A percentile compares a stretch with the other conserved stretches of the same genome.
Conservation (phyloP, 2,329 filamentous ascomycete species). For the Cladosporium sp. region DNA sequence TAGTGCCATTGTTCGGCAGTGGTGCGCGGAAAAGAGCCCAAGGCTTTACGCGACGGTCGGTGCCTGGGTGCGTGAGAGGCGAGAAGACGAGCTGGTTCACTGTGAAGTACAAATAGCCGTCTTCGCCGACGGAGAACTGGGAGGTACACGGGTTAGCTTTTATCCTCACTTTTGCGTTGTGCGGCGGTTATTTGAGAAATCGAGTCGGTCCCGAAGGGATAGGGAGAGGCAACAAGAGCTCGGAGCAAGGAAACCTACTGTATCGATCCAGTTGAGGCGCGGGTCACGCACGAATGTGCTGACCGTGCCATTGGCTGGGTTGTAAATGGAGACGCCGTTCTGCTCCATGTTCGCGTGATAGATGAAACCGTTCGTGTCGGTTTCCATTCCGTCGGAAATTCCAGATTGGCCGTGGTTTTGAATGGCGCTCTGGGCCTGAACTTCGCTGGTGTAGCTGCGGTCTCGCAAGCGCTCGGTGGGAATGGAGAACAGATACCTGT, state of each 20-base stretch:
- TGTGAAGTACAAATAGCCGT: constrained; percentile 52
- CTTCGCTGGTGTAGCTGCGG: constrained; percentile 35
- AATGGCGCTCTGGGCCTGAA: constrained; percentile 42
- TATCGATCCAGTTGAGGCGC: constrained; percentile 48
- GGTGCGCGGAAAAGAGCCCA: constrained; percentile 40
- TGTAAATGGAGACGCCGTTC: constrained; percentile 45
- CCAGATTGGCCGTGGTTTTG: constrained; percentile 44
- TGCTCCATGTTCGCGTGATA: constrained; percentile 49
- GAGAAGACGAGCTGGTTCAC: constrained; percentile 45
- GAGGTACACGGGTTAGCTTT: constrained; percentile 22
- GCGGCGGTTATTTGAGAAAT: too few species aligned
- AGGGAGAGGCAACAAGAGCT: too few species aligned
- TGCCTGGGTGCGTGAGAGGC: constrained; percentile 36
- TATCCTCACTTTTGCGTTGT: too few species aligned
- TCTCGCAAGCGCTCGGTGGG: constrained; percentile 42
- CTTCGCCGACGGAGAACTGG: constrained; percentile 28
- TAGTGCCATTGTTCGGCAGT: constrained; percentile 40
- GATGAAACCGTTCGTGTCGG: constrained; percentile 46
- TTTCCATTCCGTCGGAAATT: constrained; percentile 49
- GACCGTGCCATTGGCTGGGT: constrained; percentile 42
- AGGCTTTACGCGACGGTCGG: constrained; percentile 39
- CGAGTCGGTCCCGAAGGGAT: too few species aligned
- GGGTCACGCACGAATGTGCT: constrained; percentile 43
- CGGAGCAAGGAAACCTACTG: constrained; percentile 18
- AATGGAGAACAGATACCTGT: constrained; percentile 42